Base-by-base conservation (phyloP, 768 basidiomycete genomes). In the Phylloporus sp. region DNA sequence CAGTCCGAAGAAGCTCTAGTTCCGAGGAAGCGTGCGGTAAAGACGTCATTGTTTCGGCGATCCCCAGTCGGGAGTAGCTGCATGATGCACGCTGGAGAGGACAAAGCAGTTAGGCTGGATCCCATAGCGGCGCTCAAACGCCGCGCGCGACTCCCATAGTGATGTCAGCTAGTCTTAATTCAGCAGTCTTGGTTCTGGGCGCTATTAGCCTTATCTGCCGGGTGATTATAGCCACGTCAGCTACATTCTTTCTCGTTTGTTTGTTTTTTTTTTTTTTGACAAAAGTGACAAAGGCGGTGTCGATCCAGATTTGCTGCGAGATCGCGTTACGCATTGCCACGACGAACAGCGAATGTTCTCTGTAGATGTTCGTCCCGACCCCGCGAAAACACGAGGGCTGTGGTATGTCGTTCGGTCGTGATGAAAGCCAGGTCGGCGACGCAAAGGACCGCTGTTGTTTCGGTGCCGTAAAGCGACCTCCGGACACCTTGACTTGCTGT, bases 121-220 rank as follows among this genome's bases (percentile, higher is more conserved):
- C 59, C 44, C 60, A 55, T 52, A 34, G 59, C 51, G 58, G 56
- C 49, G 54, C 52, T 59, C 63, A 59, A 61, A 66, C 44, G 43
- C 51, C 51, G 53, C 48, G 52, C 46, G 39, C 29, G 55, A 54
- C 43, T 56, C 60, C 60, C 65, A 69, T 65, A 64, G 52, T 49
- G 41, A 63, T 64, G 57, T 60, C 73, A 71, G 73, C 73, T 74
- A 69, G 65, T 55, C 49, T 60, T 59, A 64, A 69, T 65, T 69
- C 65, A 65, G 61, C 43, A 38, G 52, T 29, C n/a, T 36, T 38
- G 46, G 42, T 46, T 55, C 57, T 46, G 53, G 26, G 31, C 31
- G 31, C 9, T n/a, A n/a, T n/a, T n/a, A n/a, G 37, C 26, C 46
- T 44, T 46, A 46, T 53, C 50, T 46, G 24, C 43, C 44, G 35